Conservation (phyloP, 2,329 filamentous ascomycete genomes). For the Orbilia javanica region DNA sequence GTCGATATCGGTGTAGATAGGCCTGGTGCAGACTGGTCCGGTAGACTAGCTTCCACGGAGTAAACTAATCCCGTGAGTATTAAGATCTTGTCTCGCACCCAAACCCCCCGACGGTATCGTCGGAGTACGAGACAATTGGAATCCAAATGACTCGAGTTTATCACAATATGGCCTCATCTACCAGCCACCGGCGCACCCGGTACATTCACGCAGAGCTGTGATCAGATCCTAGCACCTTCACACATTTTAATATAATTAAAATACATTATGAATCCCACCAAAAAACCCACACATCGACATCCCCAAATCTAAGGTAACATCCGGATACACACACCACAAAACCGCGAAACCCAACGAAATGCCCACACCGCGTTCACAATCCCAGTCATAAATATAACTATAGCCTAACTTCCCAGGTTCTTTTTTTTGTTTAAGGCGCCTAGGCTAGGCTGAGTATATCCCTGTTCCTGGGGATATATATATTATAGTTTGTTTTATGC, state of each 20-base stretch:
- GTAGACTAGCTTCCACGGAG: too few species aligned
- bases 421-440: background rate
- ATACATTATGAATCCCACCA: slow-evolving; percentile 14
- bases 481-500: slow-evolving; percentile 48
- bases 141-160: slow-evolving; percentile 3
- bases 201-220: background rate
- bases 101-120: too few species aligned
- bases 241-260: background rate
- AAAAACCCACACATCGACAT: background rate
- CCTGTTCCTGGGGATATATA: slow-evolving; percentile 1
- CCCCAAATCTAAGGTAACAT: background rate
- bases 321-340: background rate
- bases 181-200: background rate
- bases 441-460: background rate
- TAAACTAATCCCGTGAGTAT: background rate
- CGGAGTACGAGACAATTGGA: too few species aligned
- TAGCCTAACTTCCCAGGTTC: slow-evolving; percentile 22
- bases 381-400: slow-evolving; percentile 3
- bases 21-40: too few species aligned
- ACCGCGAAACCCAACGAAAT: background rate
- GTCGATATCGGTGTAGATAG: too few species aligned
- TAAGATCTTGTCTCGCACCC: too few species aligned
- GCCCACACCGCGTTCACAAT: slow-evolving; percentile 12
- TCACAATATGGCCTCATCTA: background rate
- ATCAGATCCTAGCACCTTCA: background rate